Evolutionary conservation across 2,329 filamentous ascomycete species (phyloP).

Genomic region (Calonectria hongkongensis): DNA sequence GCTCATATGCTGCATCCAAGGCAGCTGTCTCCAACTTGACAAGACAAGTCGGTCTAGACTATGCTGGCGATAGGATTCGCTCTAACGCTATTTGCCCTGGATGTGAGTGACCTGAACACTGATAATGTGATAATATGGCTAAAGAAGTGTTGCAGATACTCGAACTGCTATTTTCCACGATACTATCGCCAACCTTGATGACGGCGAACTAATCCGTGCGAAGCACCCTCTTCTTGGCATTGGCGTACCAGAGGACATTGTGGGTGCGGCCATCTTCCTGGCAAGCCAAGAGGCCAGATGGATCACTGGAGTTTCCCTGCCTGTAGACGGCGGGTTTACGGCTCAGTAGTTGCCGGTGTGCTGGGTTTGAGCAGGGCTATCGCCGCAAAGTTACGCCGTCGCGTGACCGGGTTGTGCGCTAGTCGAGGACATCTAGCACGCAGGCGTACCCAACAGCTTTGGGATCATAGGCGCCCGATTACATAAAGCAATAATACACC

Average conservation of each 20-base stretch:
- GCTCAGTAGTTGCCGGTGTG: slow-evolving; percentile 49
- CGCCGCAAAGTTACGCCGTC: slow-evolving; percentile 2
- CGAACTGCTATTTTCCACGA: slow-evolving; percentile 55
- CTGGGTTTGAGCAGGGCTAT: background rate
- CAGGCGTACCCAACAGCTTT: background rate
- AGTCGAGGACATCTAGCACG: background rate
- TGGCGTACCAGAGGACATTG: slow-evolving; percentile 54
- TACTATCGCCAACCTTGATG: slow-evolving; percentile 43
- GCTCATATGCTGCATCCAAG: slow-evolving; percentile 68
- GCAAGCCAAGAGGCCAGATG: slow-evolving; percentile 62
- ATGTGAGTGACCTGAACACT: slow-evolving; percentile 50
- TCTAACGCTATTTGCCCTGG: slow-evolving; percentile 73
- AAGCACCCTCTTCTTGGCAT: slow-evolving; percentile 55
- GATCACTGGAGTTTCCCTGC: slow-evolving; percentile 63
- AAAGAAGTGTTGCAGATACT: slow-evolving; percentile 41
- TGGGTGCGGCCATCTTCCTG: slow-evolving; percentile 61
- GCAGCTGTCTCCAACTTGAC: slow-evolving; percentile 71
- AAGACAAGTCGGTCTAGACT: slow-evolving; percentile 68
- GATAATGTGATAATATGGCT: background rate
- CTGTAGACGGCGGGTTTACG: slow-evolving; percentile 64
- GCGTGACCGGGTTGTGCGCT: slow-evolving; percentile 10
- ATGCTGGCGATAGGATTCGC: slow-evolving; percentile 68
- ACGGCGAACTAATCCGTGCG: slow-evolving; percentile 41
- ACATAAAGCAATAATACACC: background rate
- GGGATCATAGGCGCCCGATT: background rate